phyloP scores from a whole-genome alignment of 2,329 filamentous ascomycete genomes.

The Amylocarpus encephaloides region DNA sequence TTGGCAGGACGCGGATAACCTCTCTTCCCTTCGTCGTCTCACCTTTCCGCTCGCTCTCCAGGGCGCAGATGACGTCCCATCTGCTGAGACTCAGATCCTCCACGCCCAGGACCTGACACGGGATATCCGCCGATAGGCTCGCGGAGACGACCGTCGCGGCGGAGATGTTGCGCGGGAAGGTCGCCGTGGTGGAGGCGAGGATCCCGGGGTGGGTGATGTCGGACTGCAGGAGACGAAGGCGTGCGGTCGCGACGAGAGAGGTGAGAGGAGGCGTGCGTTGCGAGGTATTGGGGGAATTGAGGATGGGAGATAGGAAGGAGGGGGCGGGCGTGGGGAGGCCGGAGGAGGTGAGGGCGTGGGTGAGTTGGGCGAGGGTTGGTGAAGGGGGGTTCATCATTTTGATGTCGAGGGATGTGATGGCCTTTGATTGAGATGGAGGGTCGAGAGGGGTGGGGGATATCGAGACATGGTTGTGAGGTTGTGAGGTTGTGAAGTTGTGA shows the following conservation, averaged over 20 bases:
- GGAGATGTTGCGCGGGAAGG: constrained; percentile 53
- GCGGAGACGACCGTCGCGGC: constrained; percentile 49
- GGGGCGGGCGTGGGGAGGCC: constrained; percentile 18
- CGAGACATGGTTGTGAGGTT: neutral
- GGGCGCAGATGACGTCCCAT: constrained; percentile 82
- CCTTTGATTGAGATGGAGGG: neutral
- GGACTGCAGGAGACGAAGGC: constrained; percentile 62
- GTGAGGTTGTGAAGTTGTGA: neutral
- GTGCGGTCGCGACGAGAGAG: constrained; percentile 26
- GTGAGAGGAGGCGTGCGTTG: constrained; percentile 42
- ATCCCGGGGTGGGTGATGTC: constrained; percentile 62
- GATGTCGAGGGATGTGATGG: neutral
- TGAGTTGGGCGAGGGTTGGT: constrained; percentile 17
- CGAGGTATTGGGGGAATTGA: constrained; percentile 11
- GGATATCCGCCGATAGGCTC: constrained; percentile 53
- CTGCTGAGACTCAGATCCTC: constrained; percentile 74
- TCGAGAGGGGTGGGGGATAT: neutral
- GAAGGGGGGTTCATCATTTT: constrained; percentile 8
- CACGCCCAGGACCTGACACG: constrained; percentile 79
- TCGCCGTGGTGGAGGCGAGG: constrained; percentile 36
- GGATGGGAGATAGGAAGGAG: constrained; percentile 22
- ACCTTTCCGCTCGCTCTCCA: constrained; percentile 67
- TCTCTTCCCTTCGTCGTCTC: constrained; percentile 72
- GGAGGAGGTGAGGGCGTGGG: constrained; percentile 14
- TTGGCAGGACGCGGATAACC: constrained; percentile 66